Evolutionary conservation across 108 stramenopile genomes (phyloP), one percentile per base, ranked within the genome.

Genomic region (Nitzschia palea): DNA sequence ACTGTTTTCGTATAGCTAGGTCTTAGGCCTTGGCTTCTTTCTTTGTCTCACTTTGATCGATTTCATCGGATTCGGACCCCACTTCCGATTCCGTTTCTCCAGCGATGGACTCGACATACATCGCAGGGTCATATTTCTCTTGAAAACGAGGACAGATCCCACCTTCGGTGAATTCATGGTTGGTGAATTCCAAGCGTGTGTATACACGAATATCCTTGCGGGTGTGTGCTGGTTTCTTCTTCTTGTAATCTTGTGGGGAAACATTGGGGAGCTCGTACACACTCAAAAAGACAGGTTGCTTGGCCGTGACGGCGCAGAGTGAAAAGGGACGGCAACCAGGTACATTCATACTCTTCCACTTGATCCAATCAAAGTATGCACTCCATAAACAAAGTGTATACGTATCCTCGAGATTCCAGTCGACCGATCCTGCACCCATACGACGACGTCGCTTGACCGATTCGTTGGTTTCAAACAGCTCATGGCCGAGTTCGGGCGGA

Each of bases 341-440:
- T 27, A 86, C 73, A 45, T 87, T 87, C 40, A 83, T 50, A 40
- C 61, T 79, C 52, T 78, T 82, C 85, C 88, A 86, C 44, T 60
- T 57, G 57, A 77, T 79, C 76, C 76, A 80, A 44, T 83, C 82
- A 22, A 44, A 59, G 53, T 83, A 80, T 0, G 78, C 78, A 30
- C 62, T 75, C 82, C 80, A 82, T 40, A 83, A 44, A 68, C 78
- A 76, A 75, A 89, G 81, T 44, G 86, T 87, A 79, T 87, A 89
- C 6, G 79, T 86, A 48, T 86, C 83, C 50, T 79, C 79, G 2
- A 66, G 42, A 29, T 77, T 82, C 81, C 79, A 87, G 30, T 79
- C 70, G 25, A 84, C 66, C 23, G 68, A 62, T 10, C 82, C 79
- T n/a, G 82, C 84, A 18, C 85, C 85, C 53, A 70, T 71, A 20